Conservation (phyloP, 805 yeast genomes). For the Zygoascus biomembranicola region DNA sequence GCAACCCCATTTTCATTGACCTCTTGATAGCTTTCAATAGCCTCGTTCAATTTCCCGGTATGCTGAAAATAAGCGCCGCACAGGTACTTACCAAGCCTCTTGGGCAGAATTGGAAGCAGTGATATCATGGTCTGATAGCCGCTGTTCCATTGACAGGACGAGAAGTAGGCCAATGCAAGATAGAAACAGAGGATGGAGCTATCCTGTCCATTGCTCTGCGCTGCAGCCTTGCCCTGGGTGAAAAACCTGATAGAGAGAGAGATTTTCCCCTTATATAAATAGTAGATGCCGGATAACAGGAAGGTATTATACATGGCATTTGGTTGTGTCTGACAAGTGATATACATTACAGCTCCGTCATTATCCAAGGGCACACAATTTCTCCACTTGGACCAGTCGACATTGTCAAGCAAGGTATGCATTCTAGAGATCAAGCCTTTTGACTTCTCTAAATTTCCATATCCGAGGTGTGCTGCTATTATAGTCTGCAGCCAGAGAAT, state of each 20-base stretch:
- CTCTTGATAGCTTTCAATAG: background rate
- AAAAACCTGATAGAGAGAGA: background rate
- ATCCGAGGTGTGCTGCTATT: background rate
- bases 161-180: background rate
- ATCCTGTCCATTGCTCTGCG: background rate
- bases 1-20: background rate
- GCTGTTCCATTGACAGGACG: constrained; percentile 1
- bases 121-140: constrained; percentile 1
- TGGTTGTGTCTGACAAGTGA: background rate
- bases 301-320: background rate
- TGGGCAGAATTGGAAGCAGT: background rate
- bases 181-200: background rate
- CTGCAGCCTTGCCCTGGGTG: background rate
- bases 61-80: constrained; percentile 7
- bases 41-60: constrained; percentile 1
- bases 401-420: background rate
- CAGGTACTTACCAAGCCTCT: constrained; percentile 2
- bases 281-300: constrained; percentile 1
- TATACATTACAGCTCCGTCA: background rate
- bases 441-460: background rate
- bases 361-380: background rate
- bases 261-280: background rate
- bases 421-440: background rate
- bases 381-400: constrained; percentile 1
- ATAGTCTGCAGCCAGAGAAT: background rate